These are phyloP conservation scores for Psidium guajava DNA, from an alignment of 345 rosid species.

Conservation along the genomic window DNA sequence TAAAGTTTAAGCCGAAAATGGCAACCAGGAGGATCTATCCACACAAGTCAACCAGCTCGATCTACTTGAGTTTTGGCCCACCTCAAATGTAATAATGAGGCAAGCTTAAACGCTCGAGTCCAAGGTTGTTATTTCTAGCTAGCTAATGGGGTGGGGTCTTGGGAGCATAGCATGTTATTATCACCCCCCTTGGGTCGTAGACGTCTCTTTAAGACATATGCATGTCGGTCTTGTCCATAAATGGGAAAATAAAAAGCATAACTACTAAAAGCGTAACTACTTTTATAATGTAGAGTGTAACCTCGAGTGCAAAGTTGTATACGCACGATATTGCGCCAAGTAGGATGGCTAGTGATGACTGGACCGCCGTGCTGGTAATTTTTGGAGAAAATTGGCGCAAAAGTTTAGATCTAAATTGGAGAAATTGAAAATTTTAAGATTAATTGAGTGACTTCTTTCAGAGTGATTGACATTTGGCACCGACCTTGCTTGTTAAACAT, in stretches of 20 bases:
- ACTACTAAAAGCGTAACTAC: no score
- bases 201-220: neutral
- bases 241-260: neutral
- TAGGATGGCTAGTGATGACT: no score
- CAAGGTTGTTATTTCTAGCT: neutral
- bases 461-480: no score
- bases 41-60: neutral
- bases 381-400: rapidly evolving
- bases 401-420: neutral
- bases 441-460: no score
- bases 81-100: neutral
- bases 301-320: neutral
- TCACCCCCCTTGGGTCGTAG: neutral
- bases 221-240: neutral
- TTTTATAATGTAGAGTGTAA: neutral
- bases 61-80: neutral
- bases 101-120: neutral
- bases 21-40: neutral
- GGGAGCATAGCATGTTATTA: neutral
- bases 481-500: no score
- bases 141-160: neutral
- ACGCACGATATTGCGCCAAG: no score
- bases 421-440: neutral
- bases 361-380: rapidly evolving
- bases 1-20: neutral